Evolutionary conservation across 2,329 filamentous ascomycete species (phyloP).

Genomic region (Diaporthe longicolla): DNA sequence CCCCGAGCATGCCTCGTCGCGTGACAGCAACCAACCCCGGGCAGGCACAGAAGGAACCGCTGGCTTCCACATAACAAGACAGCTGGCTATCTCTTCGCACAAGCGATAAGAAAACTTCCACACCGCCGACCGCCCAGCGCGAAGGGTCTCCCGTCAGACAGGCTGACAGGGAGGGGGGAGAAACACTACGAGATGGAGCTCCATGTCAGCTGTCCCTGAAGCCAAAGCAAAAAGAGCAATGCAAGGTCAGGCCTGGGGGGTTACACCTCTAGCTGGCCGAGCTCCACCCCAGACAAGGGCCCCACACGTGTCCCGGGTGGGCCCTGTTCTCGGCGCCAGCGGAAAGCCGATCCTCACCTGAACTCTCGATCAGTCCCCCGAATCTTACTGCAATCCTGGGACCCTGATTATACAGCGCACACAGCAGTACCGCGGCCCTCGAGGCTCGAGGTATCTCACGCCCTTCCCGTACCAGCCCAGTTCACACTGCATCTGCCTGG

Average conservation of each 20-base stretch:
- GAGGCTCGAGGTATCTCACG: background rate
- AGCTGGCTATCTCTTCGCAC: conserved; percentile 15
- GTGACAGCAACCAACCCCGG: background rate
- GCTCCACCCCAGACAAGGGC: conserved; percentile 23
- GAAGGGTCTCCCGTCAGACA: conserved; percentile 21
- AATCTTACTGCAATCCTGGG: conserved; percentile 32
- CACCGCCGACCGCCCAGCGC: conserved; percentile 12
- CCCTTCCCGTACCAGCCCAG: background rate
- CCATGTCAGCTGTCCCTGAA: conserved; percentile 31
- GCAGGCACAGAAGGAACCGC: background rate
- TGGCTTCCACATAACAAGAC: background rate
- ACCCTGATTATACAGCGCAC: conserved; percentile 24
- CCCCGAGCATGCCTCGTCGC: background rate
- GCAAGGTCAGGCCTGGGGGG: conserved; percentile 13
- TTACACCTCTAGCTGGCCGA: background rate
- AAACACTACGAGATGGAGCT: conserved; percentile 17
- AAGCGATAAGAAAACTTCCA: background rate
- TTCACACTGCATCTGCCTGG: conserved; percentile 1
- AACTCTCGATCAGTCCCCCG: conserved; percentile 26
- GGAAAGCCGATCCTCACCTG: conserved; percentile 34
- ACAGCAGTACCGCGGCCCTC: background rate
- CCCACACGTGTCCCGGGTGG: conserved; percentile 29
- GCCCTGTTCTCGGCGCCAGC: conserved; percentile 26
- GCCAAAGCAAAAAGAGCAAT: background rate
- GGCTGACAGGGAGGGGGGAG: too few relatives aligned